Base-by-base conservation (phyloP, 2,329 filamentous ascomycete genomes). In the Colletotrichum destructivum region DNA sequence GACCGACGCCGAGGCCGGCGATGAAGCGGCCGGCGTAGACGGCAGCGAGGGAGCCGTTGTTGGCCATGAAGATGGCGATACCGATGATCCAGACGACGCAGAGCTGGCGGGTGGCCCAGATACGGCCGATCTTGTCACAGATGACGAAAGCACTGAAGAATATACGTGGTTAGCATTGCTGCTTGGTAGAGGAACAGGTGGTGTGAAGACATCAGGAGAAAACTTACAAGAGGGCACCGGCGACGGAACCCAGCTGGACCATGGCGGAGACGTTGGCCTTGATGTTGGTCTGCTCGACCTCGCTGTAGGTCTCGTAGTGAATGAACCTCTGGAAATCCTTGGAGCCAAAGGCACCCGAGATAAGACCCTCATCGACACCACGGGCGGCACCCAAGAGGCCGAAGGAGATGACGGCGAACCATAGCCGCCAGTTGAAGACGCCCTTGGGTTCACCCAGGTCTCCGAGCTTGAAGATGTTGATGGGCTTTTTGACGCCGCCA, bases 341-440 rank as follows among this genome's bases (percentile, higher is more conserved):
- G n/a, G 90, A 90, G 77, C 90, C 89, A 80, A 93, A 91, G 16
- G 92, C 91, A 1, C 92, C 92, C 11, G 88, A 89, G 74, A 95
- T 95, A 71, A 96, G 86, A 72, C 93, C 93, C 81, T 96, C 93
- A 74, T 96, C 93, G n/a, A 95, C 84, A 76, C 93, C 93, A 70
- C 93, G 88, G 51, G 93, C 92, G 3, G 93, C 92, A 66, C 93
- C 93, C 81, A 95, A 90, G 46, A 96, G 87, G 59, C 91, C 91
- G 74, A 94, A 94, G 5, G 90, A 91, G 73, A 93, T 78, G 66
- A 95, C 92, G 52, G 92, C 91, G 80, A 93, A 94, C 91, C 92
- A 94, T 73, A 95, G 85, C 55, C 90, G 87, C 92, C 92, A 94
- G 83, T 95, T 95, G 80, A 94, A 89, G 73, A 91, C 88, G 77